Percentiles rank a stretch among this genome's conserved stretches.
Evolutionary conservation across 2,329 filamentous ascomycete species (phyloP).

Genomic region (Colletotrichum musae): DNA sequence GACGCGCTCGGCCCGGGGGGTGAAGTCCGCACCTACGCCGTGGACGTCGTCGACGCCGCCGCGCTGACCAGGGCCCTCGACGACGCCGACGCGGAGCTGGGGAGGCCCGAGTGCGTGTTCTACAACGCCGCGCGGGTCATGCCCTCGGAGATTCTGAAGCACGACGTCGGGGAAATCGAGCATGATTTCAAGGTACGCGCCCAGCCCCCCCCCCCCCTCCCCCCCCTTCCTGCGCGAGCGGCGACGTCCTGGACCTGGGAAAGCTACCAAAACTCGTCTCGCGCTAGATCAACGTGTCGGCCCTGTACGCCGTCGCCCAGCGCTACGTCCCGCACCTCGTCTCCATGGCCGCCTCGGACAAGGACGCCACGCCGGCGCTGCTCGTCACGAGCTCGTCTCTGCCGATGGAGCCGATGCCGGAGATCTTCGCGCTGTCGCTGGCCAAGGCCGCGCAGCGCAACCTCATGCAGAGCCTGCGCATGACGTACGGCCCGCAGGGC

Average conservation of each 20-base stretch:
- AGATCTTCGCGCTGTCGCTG: conserved; percentile 64
- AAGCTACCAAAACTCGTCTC: too few species aligned
- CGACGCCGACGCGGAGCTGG: conserved; percentile 57
- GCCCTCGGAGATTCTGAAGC: conserved; percentile 57
- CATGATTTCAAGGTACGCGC: conserved; percentile 62
- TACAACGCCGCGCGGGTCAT: conserved; percentile 67
- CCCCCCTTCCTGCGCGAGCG: neutral
- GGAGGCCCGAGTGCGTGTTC: conserved; percentile 62
- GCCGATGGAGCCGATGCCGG: conserved; percentile 61
- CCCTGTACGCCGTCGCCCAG: conserved; percentile 62
- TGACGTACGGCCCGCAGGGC: conserved; percentile 53
- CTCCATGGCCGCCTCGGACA: conserved; percentile 48
- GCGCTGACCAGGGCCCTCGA: conserved; percentile 55
- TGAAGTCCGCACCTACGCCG: conserved; percentile 58
- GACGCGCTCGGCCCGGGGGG: conserved; percentile 47
- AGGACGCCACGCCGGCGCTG: conserved; percentile 57
- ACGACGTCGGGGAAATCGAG: conserved; percentile 60
- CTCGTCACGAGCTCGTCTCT: conserved; percentile 65
- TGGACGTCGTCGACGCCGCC: conserved; percentile 59
- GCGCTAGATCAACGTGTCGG: conserved; percentile 59
- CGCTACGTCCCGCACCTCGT: conserved; percentile 61
- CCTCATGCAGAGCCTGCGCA: conserved; percentile 59
- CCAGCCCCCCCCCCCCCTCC: neutral
- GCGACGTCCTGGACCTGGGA: too few species aligned
- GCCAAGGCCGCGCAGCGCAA: conserved; percentile 67